phyloP scores from a whole-genome alignment of 1,284 basidiomycete species.

The Sanguinoderma infundibulare region DNA sequence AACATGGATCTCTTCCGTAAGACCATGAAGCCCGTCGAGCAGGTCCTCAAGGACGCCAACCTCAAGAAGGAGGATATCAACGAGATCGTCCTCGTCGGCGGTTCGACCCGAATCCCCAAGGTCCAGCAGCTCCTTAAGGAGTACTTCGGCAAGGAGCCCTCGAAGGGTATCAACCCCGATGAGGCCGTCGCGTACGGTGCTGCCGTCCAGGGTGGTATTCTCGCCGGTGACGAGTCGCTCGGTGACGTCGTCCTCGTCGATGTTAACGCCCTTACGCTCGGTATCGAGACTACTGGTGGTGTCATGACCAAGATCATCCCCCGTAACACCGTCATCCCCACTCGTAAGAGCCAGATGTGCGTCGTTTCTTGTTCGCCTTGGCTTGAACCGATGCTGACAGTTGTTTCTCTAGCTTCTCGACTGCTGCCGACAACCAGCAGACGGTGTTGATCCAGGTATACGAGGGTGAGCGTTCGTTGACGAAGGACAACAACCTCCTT shows the following conservation, averaged over 20 bases:
- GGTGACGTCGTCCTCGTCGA: constrained; percentile 93
- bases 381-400: constrained; percentile 1
- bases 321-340: constrained; percentile 97
- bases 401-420: constrained; percentile 78
- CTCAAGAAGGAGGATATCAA: constrained; percentile 98
- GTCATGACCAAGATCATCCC: constrained; percentile 98
- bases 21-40: constrained; percentile 99
- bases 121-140: constrained; percentile 96
- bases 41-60: constrained; percentile 96
- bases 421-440: constrained; percentile 93
- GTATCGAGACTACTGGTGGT: constrained; percentile 98
- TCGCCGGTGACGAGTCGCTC: constrained; percentile 86
- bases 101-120: constrained; percentile 98
- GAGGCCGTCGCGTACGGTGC: constrained; percentile 80
- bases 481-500: constrained; percentile 97
- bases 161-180: constrained; percentile 89
- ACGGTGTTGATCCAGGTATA: constrained; percentile 91
- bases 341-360: constrained; percentile 93
- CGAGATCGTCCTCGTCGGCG: constrained; percentile 94
- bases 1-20: constrained; percentile 99
- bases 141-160: constrained; percentile 92
- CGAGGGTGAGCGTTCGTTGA: constrained; percentile 94
- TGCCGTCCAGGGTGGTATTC: constrained; percentile 85
- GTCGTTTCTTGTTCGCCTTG: neutral
- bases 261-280: constrained; percentile 92